Evolutionary conservation across 306 rosid species (phyloP).

Genomic region (Castanea mollissima): DNA sequence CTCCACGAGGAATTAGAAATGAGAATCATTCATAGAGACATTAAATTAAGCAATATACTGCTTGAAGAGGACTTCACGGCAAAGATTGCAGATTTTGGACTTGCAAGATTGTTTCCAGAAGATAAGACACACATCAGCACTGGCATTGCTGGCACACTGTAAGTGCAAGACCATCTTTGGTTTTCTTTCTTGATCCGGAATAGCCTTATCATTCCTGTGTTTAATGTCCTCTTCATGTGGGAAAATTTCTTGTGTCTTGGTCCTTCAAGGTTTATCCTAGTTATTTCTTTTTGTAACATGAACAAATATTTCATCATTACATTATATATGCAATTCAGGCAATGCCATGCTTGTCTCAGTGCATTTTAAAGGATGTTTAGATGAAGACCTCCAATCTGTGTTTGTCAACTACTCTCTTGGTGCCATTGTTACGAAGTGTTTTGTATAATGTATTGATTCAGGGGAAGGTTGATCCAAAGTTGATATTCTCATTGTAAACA

Average conservation of each 20-base stretch:
- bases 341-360: not conserved
- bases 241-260: not conserved
- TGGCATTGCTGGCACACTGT: slow-evolving; percentile 46
- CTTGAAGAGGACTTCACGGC: slow-evolving; percentile 54
- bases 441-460: not conserved
- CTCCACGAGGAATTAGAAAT: slow-evolving; percentile 61
- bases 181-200: not conserved
- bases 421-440: not conserved
- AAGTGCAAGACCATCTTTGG: slow-evolving; percentile 2
- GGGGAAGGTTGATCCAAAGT: not conserved
- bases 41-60: slow-evolving; percentile 56
- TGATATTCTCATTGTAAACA: not conserved
- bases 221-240: not conserved
- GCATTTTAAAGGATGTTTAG: not conserved
- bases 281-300: not conserved
- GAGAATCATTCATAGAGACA: slow-evolving; percentile 72
- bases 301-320: not conserved
- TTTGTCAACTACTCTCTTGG: not conserved
- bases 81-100: slow-evolving; percentile 74
- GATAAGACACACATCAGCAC: slow-evolving; percentile 47
- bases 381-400: not conserved
- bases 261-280: not conserved
- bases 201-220: not conserved
- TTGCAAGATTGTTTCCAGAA: slow-evolving; percentile 59
- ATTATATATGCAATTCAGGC: not conserved